A percentile compares a stretch with the other conserved stretches of the same genome.
phyloP scores from a whole-genome alignment of 129 eudicot species.

The Gnaphalium uliginosum region DNA sequence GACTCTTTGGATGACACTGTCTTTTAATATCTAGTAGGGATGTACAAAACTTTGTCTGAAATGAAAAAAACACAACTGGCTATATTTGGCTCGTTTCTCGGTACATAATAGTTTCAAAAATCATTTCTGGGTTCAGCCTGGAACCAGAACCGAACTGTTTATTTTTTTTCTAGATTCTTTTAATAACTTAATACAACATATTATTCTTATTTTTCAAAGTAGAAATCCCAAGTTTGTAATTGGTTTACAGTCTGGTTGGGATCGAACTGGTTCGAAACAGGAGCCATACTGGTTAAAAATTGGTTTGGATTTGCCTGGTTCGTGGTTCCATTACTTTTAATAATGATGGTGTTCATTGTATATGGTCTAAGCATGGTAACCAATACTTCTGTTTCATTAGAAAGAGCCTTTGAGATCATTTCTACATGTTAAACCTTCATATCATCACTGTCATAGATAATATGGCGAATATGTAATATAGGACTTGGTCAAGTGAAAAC shows the following conservation, averaged over 20 bases:
- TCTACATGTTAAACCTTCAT: slow-evolving; percentile 18
- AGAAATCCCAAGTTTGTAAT: neutral
- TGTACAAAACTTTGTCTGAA: neutral
- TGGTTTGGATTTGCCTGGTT: neutral
- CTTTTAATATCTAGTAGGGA: neutral
- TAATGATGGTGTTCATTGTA: neutral
- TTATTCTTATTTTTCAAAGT: neutral
- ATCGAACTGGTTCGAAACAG: neutral
- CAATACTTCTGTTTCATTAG: neutral
- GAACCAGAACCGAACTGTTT: neutral
- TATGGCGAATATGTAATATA: neutral
- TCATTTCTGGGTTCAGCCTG: neutral
- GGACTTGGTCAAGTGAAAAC: neutral
- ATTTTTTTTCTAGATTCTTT: neutral
- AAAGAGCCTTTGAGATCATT: neutral
- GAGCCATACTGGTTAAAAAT: neutral
- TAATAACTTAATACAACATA: neutral
- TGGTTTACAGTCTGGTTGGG: neutral
- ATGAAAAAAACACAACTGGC: neutral
- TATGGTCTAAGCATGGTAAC: neutral
- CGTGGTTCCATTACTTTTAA: neutral
- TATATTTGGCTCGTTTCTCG: neutral
- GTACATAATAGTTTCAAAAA: neutral
- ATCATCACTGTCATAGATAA: slow-evolving; percentile 8
- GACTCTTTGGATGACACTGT: slow-evolving; percentile 1